phyloP scores from a whole-genome alignment of 2,329 filamentous ascomycete species.

The Drechslera avenae region DNA sequence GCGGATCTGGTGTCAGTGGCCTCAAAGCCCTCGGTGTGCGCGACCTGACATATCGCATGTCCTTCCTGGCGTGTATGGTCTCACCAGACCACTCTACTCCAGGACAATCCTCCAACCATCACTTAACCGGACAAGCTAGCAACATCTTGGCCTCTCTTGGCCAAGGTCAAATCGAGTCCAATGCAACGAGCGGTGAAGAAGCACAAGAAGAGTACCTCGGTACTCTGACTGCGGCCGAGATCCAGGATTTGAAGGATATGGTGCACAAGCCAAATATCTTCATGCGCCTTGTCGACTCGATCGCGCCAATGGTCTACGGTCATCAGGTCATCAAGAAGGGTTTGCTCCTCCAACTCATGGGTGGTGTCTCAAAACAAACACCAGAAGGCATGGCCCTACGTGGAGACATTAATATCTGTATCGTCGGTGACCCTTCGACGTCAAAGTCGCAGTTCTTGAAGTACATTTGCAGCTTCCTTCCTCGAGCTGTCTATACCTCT shows the following conservation, averaged over 20 bases:
- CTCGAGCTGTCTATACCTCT: constrained; percentile 94
- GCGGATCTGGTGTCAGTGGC: constrained; percentile 82
- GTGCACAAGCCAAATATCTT: constrained; percentile 97
- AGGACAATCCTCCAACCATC: constrained; percentile 73
- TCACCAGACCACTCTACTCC: constrained; percentile 83
- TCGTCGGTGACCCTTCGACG: constrained; percentile 95
- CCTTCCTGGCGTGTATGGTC: constrained; percentile 97
- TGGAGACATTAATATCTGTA: constrained; percentile 98
- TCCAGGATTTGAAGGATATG: constrained; percentile 89
- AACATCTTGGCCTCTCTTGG: constrained; percentile 88
- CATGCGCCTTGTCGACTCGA: constrained; percentile 85
- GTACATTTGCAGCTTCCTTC: constrained; percentile 96
- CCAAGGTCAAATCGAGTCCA: constrained; percentile 69
- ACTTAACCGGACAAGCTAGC: constrained; percentile 72
- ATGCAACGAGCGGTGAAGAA: constrained; percentile 71
- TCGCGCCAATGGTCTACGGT: constrained; percentile 96
- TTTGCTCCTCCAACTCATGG: constrained; percentile 88
- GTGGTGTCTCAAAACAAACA: constrained; percentile 91
- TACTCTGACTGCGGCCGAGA: constrained; percentile 83
- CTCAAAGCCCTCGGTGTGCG: constrained; percentile 92
- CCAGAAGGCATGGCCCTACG: constrained; percentile 93
- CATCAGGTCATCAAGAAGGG: constrained; percentile 99
- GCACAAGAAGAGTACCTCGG: constrained; percentile 86
- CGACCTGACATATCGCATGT: constrained; percentile 91
- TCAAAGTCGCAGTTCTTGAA: constrained; percentile 98